Conservation (phyloP, 148 eudicot genomes). For the Spergularia bocconei region DNA sequence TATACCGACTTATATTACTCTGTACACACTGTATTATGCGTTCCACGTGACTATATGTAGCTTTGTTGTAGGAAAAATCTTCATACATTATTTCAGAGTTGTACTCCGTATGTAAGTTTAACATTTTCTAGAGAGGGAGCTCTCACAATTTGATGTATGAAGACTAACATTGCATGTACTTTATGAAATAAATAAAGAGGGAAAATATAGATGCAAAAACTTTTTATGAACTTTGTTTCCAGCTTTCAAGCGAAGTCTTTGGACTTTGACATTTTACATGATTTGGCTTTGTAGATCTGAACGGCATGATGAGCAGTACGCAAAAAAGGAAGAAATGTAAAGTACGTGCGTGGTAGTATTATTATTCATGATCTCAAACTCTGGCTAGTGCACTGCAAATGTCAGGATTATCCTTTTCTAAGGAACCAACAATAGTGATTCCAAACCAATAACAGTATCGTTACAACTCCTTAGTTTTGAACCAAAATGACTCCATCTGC, state of each 20-base stretch:
- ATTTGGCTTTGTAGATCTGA: neutral
- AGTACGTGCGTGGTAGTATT: neutral
- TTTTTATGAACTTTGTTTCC: neutral
- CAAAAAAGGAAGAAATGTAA: neutral
- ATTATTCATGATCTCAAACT: neutral
- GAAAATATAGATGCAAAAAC: neutral
- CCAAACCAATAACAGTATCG: neutral
- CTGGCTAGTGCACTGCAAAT: neutral
- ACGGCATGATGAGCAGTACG: neutral
- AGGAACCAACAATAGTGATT: neutral
- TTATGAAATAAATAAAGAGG: too few relatives aligned
- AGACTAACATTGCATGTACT: too few relatives aligned
- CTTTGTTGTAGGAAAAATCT: too few relatives aligned
- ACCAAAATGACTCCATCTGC: too few relatives aligned
- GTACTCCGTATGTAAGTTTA: too few relatives aligned
- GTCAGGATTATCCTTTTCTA: neutral
- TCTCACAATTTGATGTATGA: too few relatives aligned
- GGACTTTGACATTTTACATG: slow-evolving; percentile 1
- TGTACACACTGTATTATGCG: too few relatives aligned
- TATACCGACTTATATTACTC: too few relatives aligned
- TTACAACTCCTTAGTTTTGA: too few relatives aligned
- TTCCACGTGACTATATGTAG: too few relatives aligned
- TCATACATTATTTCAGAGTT: too few relatives aligned
- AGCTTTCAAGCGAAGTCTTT: neutral
- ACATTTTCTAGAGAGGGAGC: too few relatives aligned